Conservation (phyloP, 345 rosid genomes). For the Brassica nigra region DNA sequence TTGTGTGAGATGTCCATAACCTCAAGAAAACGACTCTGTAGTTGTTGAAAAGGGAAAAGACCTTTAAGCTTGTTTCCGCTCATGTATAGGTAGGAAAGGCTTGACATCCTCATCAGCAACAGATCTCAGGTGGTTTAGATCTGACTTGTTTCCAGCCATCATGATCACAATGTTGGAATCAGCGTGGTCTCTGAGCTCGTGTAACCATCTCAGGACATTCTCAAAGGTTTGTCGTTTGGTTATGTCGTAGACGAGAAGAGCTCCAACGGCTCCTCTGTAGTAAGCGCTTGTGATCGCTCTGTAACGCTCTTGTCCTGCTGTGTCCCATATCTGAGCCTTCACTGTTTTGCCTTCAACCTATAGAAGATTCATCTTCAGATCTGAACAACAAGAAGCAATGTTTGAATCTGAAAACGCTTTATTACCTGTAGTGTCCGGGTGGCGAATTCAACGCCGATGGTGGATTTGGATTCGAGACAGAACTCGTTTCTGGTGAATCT, state of each 20-base stretch:
- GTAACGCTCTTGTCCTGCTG: conserved; percentile 84
- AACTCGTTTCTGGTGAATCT: conserved; percentile 75
- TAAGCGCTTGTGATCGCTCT: conserved; percentile 76
- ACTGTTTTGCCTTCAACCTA: conserved; percentile 81
- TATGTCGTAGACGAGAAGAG: conserved; percentile 76
- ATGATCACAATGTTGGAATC: conserved; percentile 80
- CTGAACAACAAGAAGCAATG: too few relatives aligned
- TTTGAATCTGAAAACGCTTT: too few relatives aligned
- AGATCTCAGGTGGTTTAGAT: conserved; percentile 66
- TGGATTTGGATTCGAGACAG: conserved; percentile 74
- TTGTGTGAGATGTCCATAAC: conserved; percentile 64
- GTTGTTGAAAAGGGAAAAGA: conserved; percentile 54
- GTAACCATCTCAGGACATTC: conserved; percentile 69
- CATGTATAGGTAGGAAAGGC: conserved; percentile 2
- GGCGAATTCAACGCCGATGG: conserved; percentile 77
- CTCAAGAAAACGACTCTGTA: conserved; percentile 52
- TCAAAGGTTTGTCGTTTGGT: conserved; percentile 79
- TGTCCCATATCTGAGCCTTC: conserved; percentile 89
- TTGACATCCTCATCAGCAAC: conserved; percentile 55
- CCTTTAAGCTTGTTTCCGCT: conserved; percentile 27
- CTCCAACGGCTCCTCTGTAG: conserved; percentile 85
- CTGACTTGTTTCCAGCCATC: conserved; percentile 85
- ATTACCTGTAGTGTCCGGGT: conserved; percentile 59
- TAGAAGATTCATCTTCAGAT: too few relatives aligned
- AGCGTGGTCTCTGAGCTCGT: conserved; percentile 70